Evolutionary conservation across 257 asterid species (phyloP).

Genomic region (Nicotiana paniculata): DNA sequence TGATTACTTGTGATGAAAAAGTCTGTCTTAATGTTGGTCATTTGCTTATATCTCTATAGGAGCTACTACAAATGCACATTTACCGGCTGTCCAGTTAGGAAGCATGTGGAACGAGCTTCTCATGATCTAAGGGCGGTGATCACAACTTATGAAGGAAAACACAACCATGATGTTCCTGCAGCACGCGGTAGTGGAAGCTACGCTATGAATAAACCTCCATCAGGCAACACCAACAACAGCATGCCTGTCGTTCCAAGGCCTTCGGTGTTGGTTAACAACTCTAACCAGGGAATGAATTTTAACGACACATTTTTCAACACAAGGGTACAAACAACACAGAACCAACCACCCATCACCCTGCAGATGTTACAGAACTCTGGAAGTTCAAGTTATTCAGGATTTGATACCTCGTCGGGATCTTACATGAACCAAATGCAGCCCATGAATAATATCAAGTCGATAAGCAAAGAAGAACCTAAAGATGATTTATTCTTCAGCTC

Average conservation of each 20-base stretch:
- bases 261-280: conserved; percentile 27
- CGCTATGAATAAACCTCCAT: conserved; percentile 33
- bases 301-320: conserved; percentile 25
- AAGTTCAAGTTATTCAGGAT: conserved; percentile 40
- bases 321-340: conserved; percentile 34
- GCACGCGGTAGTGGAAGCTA: conserved; percentile 71
- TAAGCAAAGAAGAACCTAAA: conserved; percentile 75
- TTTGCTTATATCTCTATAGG: conserved; percentile 28
- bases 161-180: conserved; percentile 92
- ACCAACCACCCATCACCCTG: conserved; percentile 65
- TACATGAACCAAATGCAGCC: conserved; percentile 43
- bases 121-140: conserved; percentile 80
- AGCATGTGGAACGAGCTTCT: conserved; percentile 87
- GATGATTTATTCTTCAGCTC: conserved; percentile 55
- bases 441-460: conserved; percentile 21
- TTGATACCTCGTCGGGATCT: conserved; percentile 32
- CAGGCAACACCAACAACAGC: conserved; percentile 22
- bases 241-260: conserved; percentile 37
- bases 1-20: background rate
- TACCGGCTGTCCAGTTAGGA: conserved; percentile 75
- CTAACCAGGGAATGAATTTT: conserved; percentile 30
- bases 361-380: conserved; percentile 58
- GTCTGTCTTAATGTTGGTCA: background rate
- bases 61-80: conserved; percentile 95
- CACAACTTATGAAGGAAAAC: conserved; percentile 90